Evolutionary conservation across 495 filamentous ascomycete species (phyloP).

Genomic region (Xylaria venustula): DNA sequence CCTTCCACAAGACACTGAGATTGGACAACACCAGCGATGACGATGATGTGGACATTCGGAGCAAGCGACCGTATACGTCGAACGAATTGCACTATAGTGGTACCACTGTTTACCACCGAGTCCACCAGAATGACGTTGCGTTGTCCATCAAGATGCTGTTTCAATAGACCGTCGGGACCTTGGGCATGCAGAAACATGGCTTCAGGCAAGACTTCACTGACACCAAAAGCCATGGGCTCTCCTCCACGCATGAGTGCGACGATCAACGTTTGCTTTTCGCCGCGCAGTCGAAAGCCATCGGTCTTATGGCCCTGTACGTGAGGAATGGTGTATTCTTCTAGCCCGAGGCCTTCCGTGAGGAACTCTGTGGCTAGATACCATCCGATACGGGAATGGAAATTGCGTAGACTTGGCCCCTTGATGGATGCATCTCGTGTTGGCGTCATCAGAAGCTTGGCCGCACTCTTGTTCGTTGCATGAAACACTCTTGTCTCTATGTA

Average conservation of each 20-base stretch:
- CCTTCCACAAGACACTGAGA: slow-evolving; percentile 31
- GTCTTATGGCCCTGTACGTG: slow-evolving; percentile 55
- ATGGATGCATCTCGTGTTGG: slow-evolving; percentile 54
- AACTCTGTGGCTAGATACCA: slow-evolving; percentile 54
- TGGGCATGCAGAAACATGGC: slow-evolving; percentile 58
- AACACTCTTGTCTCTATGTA: no score
- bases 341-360: slow-evolving; percentile 47
- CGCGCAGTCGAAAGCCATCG: slow-evolving; percentile 48
- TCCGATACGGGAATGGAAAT: slow-evolving; percentile 54
- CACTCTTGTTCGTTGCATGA: slow-evolving; percentile 46
- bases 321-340: slow-evolving; percentile 50
- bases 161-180: slow-evolving; percentile 42
- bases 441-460: slow-evolving; percentile 59
- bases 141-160: slow-evolving; percentile 39
- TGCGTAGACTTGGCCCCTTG: slow-evolving; percentile 45
- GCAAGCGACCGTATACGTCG: slow-evolving; percentile 43
- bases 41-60: slow-evolving; percentile 47
- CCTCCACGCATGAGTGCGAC: slow-evolving; percentile 66
- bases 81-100: slow-evolving; percentile 51
- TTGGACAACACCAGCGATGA: slow-evolving; percentile 60
- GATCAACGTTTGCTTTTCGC: slow-evolving; percentile 58
- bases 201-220: slow-evolving; percentile 54
- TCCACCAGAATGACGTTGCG: slow-evolving; percentile 57
- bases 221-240: slow-evolving; percentile 63
- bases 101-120: slow-evolving; percentile 61